These are phyloP conservation scores for Durotheca rogersii DNA, from an alignment of 495 filamentous ascomycete genomes.

Conservation along the genomic window DNA sequence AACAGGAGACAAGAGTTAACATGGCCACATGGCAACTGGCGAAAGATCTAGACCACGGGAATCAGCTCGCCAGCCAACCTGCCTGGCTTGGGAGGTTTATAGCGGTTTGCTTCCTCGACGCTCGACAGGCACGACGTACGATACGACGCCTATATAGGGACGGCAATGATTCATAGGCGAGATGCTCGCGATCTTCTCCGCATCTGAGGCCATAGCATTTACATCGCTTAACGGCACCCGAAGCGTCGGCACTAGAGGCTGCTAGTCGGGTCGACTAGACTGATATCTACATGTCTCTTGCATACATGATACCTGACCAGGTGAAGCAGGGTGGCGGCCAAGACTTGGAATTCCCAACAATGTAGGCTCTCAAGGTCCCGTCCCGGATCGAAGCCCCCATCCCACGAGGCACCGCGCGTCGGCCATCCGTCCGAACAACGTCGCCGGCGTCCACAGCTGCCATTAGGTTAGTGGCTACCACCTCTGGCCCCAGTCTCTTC, in stretches of 20 bases:
- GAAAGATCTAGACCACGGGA: neutral
- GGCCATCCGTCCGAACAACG: constrained; percentile 7
- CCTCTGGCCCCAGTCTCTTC: constrained; percentile 13
- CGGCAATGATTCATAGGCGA: too few species aligned
- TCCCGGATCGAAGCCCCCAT: constrained; percentile 3
- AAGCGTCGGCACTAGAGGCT: too few species aligned
- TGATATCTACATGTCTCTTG: neutral
- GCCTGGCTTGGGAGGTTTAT: too few species aligned
- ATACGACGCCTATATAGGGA: too few species aligned
- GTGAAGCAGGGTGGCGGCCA: neutral
- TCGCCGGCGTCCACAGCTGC: too few species aligned
- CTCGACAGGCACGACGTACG: too few species aligned
- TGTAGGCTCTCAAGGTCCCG: too few species aligned
- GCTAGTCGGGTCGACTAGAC: constrained; percentile 3
- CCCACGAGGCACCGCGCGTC: constrained; percentile 6
- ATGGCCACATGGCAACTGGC: too few species aligned
- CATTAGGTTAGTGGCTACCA: constrained; percentile 6
- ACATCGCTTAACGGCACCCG: constrained; percentile 13
- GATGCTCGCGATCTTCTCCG: constrained; percentile 6
- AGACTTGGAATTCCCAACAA: too few species aligned
- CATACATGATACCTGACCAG: neutral
- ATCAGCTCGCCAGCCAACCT: neutral
- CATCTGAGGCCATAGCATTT: constrained; percentile 4
- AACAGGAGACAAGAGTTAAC: too few species aligned
- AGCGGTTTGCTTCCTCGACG: too few species aligned